Evolutionary conservation across 2,329 filamentous ascomycete genomes (phyloP).

Genomic region (Fusarium sarcochroum): DNA sequence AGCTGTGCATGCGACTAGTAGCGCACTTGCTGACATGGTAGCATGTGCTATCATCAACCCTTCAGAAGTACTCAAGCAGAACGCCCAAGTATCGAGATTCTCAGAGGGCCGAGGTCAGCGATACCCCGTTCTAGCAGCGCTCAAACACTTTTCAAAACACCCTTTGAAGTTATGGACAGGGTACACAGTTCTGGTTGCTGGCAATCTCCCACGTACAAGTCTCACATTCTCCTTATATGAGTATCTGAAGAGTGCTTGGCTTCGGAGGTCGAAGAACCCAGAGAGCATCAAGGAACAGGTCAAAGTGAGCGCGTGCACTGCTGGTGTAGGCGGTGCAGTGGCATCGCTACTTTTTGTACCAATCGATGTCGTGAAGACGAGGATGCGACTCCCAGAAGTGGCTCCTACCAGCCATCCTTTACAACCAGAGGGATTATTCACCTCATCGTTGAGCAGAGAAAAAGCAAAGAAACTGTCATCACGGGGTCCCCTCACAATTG

Average conservation of each 20-base stretch:
- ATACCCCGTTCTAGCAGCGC: slow-evolving; percentile 9
- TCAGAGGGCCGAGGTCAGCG: slow-evolving; percentile 1
- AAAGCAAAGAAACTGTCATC: slow-evolving; percentile 4
- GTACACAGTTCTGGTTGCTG: slow-evolving; percentile 30
- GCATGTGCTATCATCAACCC: slow-evolving; percentile 38
- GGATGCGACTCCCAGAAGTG: slow-evolving; percentile 28
- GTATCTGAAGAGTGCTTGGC: slow-evolving; percentile 23
- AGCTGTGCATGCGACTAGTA: slow-evolving; percentile 26
- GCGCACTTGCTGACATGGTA: slow-evolving; percentile 32
- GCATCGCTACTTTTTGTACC: slow-evolving; percentile 28
- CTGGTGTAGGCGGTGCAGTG: slow-evolving; percentile 29
- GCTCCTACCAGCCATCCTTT: slow-evolving; percentile 3
- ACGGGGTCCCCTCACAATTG: slow-evolving; percentile 19
- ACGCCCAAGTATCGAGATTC: slow-evolving; percentile 28
- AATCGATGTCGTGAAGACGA: slow-evolving; percentile 29
- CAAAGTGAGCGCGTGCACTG: slow-evolving; percentile 28
- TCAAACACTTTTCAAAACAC: slow-evolving; percentile 27
- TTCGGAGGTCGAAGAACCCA: not conserved
- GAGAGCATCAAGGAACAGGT: slow-evolving; percentile 12
- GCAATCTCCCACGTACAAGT: slow-evolving; percentile 33
- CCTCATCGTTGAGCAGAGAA: slow-evolving; percentile 2
- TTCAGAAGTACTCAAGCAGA: slow-evolving; percentile 33
- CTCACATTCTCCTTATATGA: slow-evolving; percentile 34
- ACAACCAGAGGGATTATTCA: slow-evolving; percentile 20
- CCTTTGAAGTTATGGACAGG: slow-evolving; percentile 33